phyloP scores from a whole-genome alignment of 2,329 filamentous ascomycete genomes.

The Colletotrichum navitas region DNA sequence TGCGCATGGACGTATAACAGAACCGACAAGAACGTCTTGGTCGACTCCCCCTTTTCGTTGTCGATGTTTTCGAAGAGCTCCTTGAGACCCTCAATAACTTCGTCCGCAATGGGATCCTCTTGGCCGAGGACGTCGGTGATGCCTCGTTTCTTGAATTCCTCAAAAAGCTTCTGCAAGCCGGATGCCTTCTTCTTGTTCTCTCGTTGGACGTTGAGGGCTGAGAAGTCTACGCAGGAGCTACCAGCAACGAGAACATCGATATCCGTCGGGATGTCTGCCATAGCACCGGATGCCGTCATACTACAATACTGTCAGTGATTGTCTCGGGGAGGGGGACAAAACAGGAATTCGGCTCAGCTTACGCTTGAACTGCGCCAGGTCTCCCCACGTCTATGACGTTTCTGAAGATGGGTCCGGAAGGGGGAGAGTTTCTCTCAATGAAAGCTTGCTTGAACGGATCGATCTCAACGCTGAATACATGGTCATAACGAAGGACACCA shows the following conservation, averaged over 20 bases:
- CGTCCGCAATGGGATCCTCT: constrained; percentile 43
- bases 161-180: constrained; percentile 67
- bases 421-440: constrained; percentile 70
- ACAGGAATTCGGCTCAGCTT: constrained; percentile 48
- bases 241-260: constrained; percentile 78
- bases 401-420: constrained; percentile 63
- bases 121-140: constrained; percentile 59
- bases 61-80: constrained; percentile 67
- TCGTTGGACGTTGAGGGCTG: constrained; percentile 67
- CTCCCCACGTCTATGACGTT: constrained; percentile 69
- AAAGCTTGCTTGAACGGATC: constrained; percentile 74
- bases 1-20: constrained; percentile 66
- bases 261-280: constrained; percentile 65
- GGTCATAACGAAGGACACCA: constrained; percentile 59
- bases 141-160: constrained; percentile 53
- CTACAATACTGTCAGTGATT: constrained; percentile 51
- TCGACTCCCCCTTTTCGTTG: constrained; percentile 72
- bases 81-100: constrained; percentile 43
- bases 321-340: constrained; percentile 3
- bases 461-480: constrained; percentile 74
- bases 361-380: constrained; percentile 55
- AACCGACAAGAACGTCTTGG: constrained; percentile 74
- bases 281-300: constrained; percentile 75
- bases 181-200: constrained; percentile 59
- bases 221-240: constrained; percentile 83